A percentile compares a stretch with the other conserved stretches of the same genome.
Evolutionary conservation across 2,329 filamentous ascomycete genomes (phyloP).

Genomic region (Ceratocystis ficicola): DNA sequence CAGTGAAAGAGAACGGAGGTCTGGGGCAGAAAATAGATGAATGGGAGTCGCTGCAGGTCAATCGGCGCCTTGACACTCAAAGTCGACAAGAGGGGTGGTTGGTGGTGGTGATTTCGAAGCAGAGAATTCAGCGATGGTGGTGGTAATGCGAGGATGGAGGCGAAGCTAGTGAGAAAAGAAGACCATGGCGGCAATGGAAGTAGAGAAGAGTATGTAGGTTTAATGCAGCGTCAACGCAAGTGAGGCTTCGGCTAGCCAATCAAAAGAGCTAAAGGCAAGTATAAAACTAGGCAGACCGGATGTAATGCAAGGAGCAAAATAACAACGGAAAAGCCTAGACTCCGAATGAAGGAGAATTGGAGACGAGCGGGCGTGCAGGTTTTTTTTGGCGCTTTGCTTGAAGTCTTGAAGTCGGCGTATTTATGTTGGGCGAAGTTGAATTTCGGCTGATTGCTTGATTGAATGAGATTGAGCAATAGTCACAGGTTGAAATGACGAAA

Average conservation of each 20-base stretch:
- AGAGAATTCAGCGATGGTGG: neutral
- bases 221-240: neutral
- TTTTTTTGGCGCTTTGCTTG: neutral
- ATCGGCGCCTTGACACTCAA: slow-evolving; percentile 15
- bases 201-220: neutral
- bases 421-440: too few relatives aligned
- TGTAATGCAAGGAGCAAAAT: neutral
- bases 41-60: slow-evolving; percentile 13
- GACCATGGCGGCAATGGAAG: neutral
- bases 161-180: neutral
- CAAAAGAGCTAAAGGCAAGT: neutral
- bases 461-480: too few relatives aligned
- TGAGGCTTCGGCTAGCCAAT: slow-evolving; percentile 2
- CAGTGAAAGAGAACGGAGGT: neutral
- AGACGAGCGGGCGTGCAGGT: neutral
- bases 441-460: too few relatives aligned
- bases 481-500: too few relatives aligned
- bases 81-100: neutral
- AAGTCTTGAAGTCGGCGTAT: neutral
- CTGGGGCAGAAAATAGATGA: slow-evolving; percentile 2
- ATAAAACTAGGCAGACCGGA: neutral
- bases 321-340: neutral
- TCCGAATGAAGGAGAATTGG: slow-evolving; percentile 1
- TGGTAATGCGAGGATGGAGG: neutral
- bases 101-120: neutral